These are phyloP conservation scores for Lagenaria siceraria DNA, from an alignment of 306 rosid species.

Conservation along the genomic window DNA sequence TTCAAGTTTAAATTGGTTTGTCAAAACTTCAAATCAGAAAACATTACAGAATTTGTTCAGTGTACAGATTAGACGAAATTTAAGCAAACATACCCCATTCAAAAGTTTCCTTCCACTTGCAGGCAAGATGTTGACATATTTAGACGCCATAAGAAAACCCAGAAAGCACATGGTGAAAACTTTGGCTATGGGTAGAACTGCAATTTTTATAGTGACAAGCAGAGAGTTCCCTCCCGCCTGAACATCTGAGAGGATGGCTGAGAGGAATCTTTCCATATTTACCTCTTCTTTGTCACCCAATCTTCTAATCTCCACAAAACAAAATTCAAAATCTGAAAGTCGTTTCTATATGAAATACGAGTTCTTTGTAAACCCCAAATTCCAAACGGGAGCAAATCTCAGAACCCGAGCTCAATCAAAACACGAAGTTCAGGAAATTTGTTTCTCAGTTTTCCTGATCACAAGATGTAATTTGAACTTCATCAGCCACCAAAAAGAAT, in stretches of 20 bases:
- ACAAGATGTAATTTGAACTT: neutral
- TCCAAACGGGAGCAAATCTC: neutral
- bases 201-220: conserved; percentile 60
- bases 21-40: neutral
- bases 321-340: neutral
- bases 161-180: conserved; percentile 74
- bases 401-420: neutral
- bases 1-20: neutral
- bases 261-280: conserved; percentile 30
- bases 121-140: conserved; percentile 67
- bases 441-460: neutral
- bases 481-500: neutral
- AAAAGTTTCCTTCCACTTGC: conserved; percentile 78
- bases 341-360: neutral
- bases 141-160: conserved; percentile 97
- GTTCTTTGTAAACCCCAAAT: neutral
- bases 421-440: too few relatives aligned
- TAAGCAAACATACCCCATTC: conserved; percentile 55
- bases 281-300: conserved; percentile 3
- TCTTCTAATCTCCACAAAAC: neutral
- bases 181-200: conserved; percentile 82
- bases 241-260: conserved; percentile 13
- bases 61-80: neutral
- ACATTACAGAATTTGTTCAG: neutral
- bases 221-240: conserved; percentile 49